Evolutionary conservation across 2,329 filamentous ascomycete species (phyloP).

Genomic region (Rachicladosporium sp.): DNA sequence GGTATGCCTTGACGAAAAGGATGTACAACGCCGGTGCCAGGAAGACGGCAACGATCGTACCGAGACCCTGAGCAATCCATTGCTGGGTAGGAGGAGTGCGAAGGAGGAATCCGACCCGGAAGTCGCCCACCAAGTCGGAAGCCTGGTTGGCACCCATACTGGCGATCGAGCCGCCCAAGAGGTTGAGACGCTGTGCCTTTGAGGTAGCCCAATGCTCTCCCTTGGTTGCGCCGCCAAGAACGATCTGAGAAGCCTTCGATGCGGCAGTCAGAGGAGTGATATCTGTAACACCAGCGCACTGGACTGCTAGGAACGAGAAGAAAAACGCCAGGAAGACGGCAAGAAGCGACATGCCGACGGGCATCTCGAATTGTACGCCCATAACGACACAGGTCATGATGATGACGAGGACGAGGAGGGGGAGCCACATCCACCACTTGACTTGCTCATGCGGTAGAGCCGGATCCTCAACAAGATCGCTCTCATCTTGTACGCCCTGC

Average conservation of each 20-base stretch:
- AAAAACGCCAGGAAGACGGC: constrained; percentile 46
- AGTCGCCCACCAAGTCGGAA: constrained; percentile 47
- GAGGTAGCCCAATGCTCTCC: constrained; percentile 37
- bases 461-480: constrained; percentile 39
- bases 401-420: constrained; percentile 36
- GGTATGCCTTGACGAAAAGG: constrained; percentile 56
- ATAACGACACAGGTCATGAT: constrained; percentile 42
- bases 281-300: constrained; percentile 42
- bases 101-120: constrained; percentile 56
- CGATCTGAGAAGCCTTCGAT: constrained; percentile 56
- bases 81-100: constrained; percentile 52
- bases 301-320: constrained; percentile 50
- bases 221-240: constrained; percentile 53
- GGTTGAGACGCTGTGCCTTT: constrained; percentile 51
- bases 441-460: constrained; percentile 37
- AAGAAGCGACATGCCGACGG: constrained; percentile 44
- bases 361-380: constrained; percentile 43
- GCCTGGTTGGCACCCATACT: constrained; percentile 29
- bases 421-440: constrained; percentile 41
- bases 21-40: constrained; percentile 56
- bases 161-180: constrained; percentile 45
- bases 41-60: constrained; percentile 52
- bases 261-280: constrained; percentile 54
- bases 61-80: constrained; percentile 53
- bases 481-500: constrained; percentile 26